Conservation (phyloP, 176 grass and related monocot species). For the Hordeum marinum region DNA sequence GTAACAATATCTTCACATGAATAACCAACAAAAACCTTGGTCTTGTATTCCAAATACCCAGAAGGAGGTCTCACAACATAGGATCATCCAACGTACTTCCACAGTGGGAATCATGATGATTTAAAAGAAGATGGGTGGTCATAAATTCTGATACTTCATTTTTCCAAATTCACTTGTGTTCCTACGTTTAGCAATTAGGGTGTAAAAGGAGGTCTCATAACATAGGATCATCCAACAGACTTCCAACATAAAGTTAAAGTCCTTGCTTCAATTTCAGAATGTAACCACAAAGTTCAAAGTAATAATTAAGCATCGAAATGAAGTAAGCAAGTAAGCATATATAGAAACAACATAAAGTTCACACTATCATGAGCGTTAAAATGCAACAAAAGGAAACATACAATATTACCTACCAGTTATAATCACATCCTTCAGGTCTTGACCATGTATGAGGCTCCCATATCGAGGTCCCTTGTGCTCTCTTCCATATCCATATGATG, state of each 20-base stretch:
- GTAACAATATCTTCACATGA: not conserved
- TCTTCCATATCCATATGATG: slow-evolving; percentile 95
- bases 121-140: not conserved
- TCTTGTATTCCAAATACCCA: not conserved
- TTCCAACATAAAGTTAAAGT: not conserved
- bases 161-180: not conserved
- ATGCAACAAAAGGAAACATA: slow-evolving; percentile 6
- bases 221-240: too few species aligned
- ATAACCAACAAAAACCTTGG: not conserved
- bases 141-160: not conserved
- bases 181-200: not conserved
- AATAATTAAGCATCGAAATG: not conserved
- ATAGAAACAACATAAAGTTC: not conserved
- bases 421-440: slow-evolving; percentile 73
- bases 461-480: slow-evolving; percentile 86
- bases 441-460: slow-evolving; percentile 94
- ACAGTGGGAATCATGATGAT: not conserved
- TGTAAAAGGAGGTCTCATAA: not conserved
- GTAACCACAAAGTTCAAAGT: not conserved
- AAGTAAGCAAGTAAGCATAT: not conserved
- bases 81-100: not conserved
- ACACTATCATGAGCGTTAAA: not conserved
- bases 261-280: slow-evolving; percentile 20
- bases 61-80: not conserved
- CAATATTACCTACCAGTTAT: slow-evolving; percentile 66